Conservation (phyloP, 768 basidiomycete genomes). For the Lactarius trivialis region DNA sequence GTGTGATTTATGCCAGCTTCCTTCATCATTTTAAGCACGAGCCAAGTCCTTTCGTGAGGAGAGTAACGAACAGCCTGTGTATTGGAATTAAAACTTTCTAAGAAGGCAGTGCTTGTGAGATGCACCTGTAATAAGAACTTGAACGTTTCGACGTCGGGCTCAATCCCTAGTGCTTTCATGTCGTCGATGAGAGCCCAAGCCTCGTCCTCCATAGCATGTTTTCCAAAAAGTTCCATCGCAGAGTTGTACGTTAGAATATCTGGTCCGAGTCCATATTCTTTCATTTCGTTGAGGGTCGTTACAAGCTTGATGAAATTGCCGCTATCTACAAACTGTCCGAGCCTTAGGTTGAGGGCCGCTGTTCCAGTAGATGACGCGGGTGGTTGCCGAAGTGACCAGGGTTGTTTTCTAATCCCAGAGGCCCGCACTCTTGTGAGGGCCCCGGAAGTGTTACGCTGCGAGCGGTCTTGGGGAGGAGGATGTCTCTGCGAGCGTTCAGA, state of each 20-base stretch:
- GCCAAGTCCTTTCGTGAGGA: constrained; percentile 29
- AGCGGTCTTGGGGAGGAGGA: constrained; percentile 4
- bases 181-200: constrained; percentile 42
- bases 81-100: constrained; percentile 12
- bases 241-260: constrained; percentile 25
- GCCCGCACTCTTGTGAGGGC: background rate
- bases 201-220: constrained; percentile 31
- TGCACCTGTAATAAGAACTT: constrained; percentile 48
- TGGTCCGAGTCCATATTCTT: constrained; percentile 9
- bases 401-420: background rate
- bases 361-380: background rate
- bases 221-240: constrained; percentile 34
- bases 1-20: constrained; percentile 43
- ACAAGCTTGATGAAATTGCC: background rate
- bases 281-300: constrained; percentile 16
- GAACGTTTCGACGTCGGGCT: constrained; percentile 53
- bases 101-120: constrained; percentile 25
- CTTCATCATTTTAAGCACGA: constrained; percentile 51
- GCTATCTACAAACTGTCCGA: constrained; percentile 6
- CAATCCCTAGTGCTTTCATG: constrained; percentile 52
- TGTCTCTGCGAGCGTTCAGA: background rate
- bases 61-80: constrained; percentile 28
- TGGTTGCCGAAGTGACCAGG: constrained; percentile 5
- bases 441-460: background rate
- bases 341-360: constrained; percentile 11